A percentile compares a stretch with the other conserved stretches of the same genome.
These are phyloP conservation scores for Phellopilus nigrolimitatus DNA, from an alignment of 1,284 basidiomycete genomes.

Conservation along the genomic window DNA sequence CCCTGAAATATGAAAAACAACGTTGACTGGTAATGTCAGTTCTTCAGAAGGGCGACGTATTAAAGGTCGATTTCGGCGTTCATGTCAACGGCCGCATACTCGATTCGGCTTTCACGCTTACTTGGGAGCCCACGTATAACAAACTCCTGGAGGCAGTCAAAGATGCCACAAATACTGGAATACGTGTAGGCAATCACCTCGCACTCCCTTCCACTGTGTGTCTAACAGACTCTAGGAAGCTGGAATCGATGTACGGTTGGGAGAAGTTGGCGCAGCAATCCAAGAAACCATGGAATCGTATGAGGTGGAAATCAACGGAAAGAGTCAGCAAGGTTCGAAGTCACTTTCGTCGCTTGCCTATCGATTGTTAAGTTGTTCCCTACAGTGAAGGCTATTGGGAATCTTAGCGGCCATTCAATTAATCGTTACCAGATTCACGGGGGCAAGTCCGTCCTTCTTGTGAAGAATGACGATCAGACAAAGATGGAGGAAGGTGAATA, in stretches of 20 bases:
- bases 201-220: constrained; percentile 3
- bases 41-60: constrained; percentile 78
- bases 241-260: constrained; percentile 93
- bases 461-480: constrained; percentile 84
- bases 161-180: constrained; percentile 90
- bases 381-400: constrained; percentile 85
- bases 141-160: constrained; percentile 87
- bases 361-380: background rate
- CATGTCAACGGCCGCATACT: constrained; percentile 93
- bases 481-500: constrained; percentile 99
- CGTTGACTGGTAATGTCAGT: constrained; percentile 43
- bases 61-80: constrained; percentile 98
- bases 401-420: constrained; percentile 91
- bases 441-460: constrained; percentile 85
- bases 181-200: constrained; percentile 49
- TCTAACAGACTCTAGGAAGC: constrained; percentile 62
- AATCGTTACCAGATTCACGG: constrained; percentile 87
- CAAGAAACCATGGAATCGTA: constrained; percentile 99
- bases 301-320: constrained; percentile 89
- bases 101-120: constrained; percentile 95
- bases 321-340: constrained; percentile 74
- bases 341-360: background rate
- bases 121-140: constrained; percentile 87
- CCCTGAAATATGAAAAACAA: constrained; percentile 20
- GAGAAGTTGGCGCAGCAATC: constrained; percentile 88